phyloP scores from a whole-genome alignment of 1,139 yeast genomes.

The Candida tetrigidarum region DNA sequence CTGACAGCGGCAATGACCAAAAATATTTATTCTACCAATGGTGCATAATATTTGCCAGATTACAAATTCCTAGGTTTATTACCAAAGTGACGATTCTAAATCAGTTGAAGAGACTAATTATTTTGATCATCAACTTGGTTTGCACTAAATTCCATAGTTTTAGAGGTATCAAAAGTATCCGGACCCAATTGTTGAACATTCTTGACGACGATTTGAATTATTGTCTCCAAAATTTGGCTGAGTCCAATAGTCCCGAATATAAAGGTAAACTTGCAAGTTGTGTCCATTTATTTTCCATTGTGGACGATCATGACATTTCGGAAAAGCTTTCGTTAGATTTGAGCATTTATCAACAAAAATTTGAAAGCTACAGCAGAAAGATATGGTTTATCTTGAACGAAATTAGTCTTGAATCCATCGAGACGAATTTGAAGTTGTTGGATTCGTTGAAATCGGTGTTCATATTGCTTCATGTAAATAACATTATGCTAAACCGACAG shows the following conservation, averaged over 20 bases:
- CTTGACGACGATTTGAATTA: constrained; percentile 19
- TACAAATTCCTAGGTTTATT: constrained; percentile 27
- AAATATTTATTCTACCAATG: constrained; percentile 30
- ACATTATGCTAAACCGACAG: constrained; percentile 30
- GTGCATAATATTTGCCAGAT: constrained; percentile 32
- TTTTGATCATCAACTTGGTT: constrained; percentile 35
- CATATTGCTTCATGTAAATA: constrained; percentile 34
- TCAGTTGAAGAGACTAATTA: constrained; percentile 33
- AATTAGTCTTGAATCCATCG: constrained; percentile 12
- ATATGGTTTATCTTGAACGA: constrained; percentile 36
- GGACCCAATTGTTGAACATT: constrained; percentile 19
- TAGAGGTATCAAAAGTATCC: constrained; percentile 25
- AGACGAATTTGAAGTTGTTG: constrained; percentile 16
- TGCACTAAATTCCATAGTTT: constrained; percentile 34
- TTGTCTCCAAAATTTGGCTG: constrained; percentile 15
- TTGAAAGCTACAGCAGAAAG: constrained; percentile 38
- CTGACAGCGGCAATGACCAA: constrained; percentile 3
- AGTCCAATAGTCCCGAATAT: constrained; percentile 3
- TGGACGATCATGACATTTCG: constrained; percentile 43
- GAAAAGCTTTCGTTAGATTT: constrained; percentile 31
- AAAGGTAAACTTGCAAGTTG: constrained; percentile 17
- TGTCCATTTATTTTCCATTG: constrained; percentile 38
- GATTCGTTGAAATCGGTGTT: constrained; percentile 36
- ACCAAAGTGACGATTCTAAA: constrained; percentile 21
- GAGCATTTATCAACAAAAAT: constrained; percentile 27